Percentiles rank a stretch among this genome's conserved stretches.
Evolutionary conservation across 1,139 yeast species (phyloP).

Genomic region (Taphrina populina): DNA sequence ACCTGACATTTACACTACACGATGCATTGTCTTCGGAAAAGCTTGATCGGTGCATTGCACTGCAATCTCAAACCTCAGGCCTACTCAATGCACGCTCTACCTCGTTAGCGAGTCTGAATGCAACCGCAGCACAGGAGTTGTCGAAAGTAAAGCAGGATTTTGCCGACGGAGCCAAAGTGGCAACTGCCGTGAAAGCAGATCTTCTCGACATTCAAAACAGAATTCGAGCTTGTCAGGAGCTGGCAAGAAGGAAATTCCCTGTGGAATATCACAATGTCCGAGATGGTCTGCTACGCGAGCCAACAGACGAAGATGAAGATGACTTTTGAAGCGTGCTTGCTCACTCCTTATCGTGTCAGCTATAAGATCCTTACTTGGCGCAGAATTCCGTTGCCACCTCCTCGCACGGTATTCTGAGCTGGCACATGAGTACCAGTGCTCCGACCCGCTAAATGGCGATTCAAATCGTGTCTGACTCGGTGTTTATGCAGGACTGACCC

Average conservation of each 20-base stretch:
- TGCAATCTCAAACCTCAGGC: conserved; percentile 27
- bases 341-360: no score
- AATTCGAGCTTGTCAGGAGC: conserved; percentile 19
- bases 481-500: no score
- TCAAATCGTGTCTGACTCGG: no score
- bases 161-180: conserved; percentile 17
- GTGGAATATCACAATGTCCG: conserved; percentile 18
- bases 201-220: conserved; percentile 13
- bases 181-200: conserved; percentile 4
- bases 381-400: no score
- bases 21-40: conserved; percentile 12
- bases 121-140: background rate
- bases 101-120: conserved; percentile 10
- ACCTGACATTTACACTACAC: conserved; percentile 14
- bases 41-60: conserved; percentile 24
- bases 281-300: conserved; percentile 8
- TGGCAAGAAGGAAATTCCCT: conserved; percentile 12
- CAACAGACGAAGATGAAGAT: no score
- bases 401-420: no score
- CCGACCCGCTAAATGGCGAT: no score
- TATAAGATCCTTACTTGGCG: no score
- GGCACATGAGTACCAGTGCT: no score
- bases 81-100: background rate
- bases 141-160: conserved; percentile 16
- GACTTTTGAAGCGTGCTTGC: no score